Conservation (phyloP, 805 yeast species). For the Candida oleophila region DNA sequence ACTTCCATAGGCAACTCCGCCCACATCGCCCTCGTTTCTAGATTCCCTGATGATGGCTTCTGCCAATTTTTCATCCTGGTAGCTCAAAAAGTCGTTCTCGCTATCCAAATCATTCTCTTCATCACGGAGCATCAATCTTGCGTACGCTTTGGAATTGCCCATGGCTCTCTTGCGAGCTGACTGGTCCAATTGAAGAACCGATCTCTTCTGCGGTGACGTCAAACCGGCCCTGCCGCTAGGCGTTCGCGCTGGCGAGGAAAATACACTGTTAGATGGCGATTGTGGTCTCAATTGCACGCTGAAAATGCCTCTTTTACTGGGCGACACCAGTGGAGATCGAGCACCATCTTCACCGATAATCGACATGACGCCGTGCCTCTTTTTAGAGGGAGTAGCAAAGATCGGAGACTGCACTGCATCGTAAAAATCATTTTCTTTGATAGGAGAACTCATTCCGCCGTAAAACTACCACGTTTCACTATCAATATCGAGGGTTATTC, state of each 20-base stretch:
- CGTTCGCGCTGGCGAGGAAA: constrained; percentile 11
- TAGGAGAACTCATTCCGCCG: neutral
- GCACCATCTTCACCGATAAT: constrained; percentile 8
- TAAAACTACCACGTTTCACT: too few relatives aligned
- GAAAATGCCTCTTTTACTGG: constrained; percentile 34
- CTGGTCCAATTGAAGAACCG: constrained; percentile 36
- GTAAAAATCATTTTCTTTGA: constrained; percentile 4
- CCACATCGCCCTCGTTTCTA: constrained; percentile 10
- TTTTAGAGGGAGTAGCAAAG: constrained; percentile 25
- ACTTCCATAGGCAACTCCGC: constrained; percentile 17
- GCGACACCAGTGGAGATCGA: constrained; percentile 22
- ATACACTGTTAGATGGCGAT: neutral
- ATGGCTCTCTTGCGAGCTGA: constrained; percentile 53
- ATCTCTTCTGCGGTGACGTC: constrained; percentile 42
- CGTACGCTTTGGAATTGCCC: constrained; percentile 23
- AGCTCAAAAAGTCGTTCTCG: constrained; percentile 23
- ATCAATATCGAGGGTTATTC: too few relatives aligned
- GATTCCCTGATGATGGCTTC: constrained; percentile 34
- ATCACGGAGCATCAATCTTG: constrained; percentile 28
- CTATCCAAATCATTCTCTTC: constrained; percentile 31
- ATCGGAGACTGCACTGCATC: constrained; percentile 9
- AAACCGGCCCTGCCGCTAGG: constrained; percentile 49
- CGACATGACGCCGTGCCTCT: constrained; percentile 19
- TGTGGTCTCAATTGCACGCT: constrained; percentile 7
- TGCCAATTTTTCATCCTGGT: constrained; percentile 45